Percentiles rank a stretch among this genome's conserved stretches.
Evolutionary conservation across 2,329 filamentous ascomycete species (phyloP).

Genomic region (Hypocreales sp.): DNA sequence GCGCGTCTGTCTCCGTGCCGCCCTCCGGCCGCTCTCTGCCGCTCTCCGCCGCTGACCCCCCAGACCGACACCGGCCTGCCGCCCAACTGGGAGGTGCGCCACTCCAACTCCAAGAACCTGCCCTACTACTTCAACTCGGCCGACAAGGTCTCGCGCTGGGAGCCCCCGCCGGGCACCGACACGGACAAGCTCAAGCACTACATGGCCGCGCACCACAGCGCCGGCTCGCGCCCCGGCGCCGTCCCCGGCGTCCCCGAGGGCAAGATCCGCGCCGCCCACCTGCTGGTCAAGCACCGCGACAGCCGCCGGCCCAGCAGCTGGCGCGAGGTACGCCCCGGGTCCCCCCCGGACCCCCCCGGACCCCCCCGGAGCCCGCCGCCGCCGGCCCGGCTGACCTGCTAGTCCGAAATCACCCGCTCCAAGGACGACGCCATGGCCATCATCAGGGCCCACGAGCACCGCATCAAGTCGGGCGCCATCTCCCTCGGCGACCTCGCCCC

Average conservation of each 20-base stretch:
- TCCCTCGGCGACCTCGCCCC: slow-evolving; percentile 71
- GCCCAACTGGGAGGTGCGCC: slow-evolving; percentile 83
- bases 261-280: slow-evolving; percentile 86
- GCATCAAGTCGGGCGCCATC: slow-evolving; percentile 55
- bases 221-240: slow-evolving; percentile 24
- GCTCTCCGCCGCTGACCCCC: too few species aligned
- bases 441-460: slow-evolving; percentile 57
- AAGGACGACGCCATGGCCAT: slow-evolving; percentile 78
- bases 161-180: slow-evolving; percentile 77
- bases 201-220: slow-evolving; percentile 79
- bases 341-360: too few species aligned
- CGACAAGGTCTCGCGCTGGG: slow-evolving; percentile 87
- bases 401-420: slow-evolving; percentile 67
- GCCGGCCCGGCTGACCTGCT: too few species aligned
- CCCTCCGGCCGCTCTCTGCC: too few species aligned
- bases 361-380: too few species aligned
- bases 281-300: slow-evolving; percentile 84
- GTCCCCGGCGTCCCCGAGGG: slow-evolving; percentile 37
- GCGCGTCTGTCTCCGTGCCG: too few species aligned
- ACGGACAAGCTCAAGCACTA: slow-evolving; percentile 85
- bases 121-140: slow-evolving; percentile 94
- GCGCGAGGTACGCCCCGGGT: slow-evolving; percentile 56
- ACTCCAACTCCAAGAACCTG: slow-evolving; percentile 96
- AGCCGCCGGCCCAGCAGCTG: slow-evolving; percentile 85
- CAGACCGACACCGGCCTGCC: slow-evolving; percentile 70